Percentiles rank a stretch among this genome's conserved stretches.
Conservation (phyloP, 495 filamentous ascomycete genomes). For the Aspergillus bertholletiae region DNA sequence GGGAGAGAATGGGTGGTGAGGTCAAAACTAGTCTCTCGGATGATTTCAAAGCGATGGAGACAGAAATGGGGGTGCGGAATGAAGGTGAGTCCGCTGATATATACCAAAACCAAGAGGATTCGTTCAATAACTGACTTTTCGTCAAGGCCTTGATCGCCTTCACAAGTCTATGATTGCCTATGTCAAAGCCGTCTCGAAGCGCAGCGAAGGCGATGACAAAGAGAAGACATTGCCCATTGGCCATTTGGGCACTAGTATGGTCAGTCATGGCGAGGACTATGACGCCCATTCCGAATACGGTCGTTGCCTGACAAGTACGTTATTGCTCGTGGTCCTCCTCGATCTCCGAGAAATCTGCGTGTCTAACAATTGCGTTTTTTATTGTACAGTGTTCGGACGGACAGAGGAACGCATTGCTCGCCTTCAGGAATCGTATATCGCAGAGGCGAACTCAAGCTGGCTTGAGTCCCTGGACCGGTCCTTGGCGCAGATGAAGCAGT, state of each 20-base stretch:
- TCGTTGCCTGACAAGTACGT: slow-evolving; percentile 75
- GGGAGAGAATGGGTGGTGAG: slow-evolving; percentile 94
- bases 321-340: background rate
- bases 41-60: slow-evolving; percentile 89
- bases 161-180: slow-evolving; percentile 87
- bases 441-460: slow-evolving; percentile 82
- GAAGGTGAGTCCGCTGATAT: slow-evolving; percentile 60
- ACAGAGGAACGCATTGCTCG: slow-evolving; percentile 86
- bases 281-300: slow-evolving; percentile 90
- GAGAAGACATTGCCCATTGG: slow-evolving; percentile 82
- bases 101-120: too few relatives aligned
- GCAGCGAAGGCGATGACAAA: slow-evolving; percentile 75
- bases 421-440: slow-evolving; percentile 80
- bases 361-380: slow-evolving; percentile 9
- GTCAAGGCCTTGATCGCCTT: slow-evolving; percentile 81
- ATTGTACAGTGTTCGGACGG: slow-evolving; percentile 62
- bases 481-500: slow-evolving; percentile 94
- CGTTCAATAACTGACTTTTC: slow-evolving; percentile 9
- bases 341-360: background rate
- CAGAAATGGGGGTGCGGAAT: slow-evolving; percentile 87
- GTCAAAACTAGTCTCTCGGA: slow-evolving; percentile 84
- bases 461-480: slow-evolving; percentile 88
- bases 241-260: slow-evolving; percentile 83
- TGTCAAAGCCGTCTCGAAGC: slow-evolving; percentile 86
- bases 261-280: slow-evolving; percentile 90